Evolutionary conservation across 2,329 filamentous ascomycete genomes (phyloP), one percentile per base, ranked within the genome.

Genomic region (Scedosporium dehoogii): DNA sequence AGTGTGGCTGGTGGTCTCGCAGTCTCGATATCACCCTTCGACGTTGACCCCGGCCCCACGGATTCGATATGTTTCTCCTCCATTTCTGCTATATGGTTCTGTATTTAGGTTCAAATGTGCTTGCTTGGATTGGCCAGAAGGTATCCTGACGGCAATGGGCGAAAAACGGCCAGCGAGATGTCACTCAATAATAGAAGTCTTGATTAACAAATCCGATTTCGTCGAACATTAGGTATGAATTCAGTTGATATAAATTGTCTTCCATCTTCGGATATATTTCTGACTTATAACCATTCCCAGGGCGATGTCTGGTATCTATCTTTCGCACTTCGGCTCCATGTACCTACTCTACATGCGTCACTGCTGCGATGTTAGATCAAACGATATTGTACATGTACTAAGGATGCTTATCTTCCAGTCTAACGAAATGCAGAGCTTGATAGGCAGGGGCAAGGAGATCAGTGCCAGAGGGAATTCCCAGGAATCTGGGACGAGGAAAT

Each of bases 1-100:
- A 72, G 66, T 53, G 69, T 69, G 60, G 70, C 63, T 14, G 33
- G n/a, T 25, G 58, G 4, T 12, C n/a, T 59, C 4, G 18, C 58
- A 4, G 38, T 21, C 21, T 59, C 58, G 27, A 42, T 44, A 25
- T 25, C 58, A 10, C 21, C 23, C 10, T 6, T 21, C 44, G 16
- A 46, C 5, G 16, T 53, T 12, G 48, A 53, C 23, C 14, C 48
- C 10, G 18, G n/a, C n/a, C 48, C 9, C 21, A 10, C n/a, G 5
- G 48, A 21, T 25, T 12, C 23, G 48, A n/a, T 53, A 21, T 53
- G n/a, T 10, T 53, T 53, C 23, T 53, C 48, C 4, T 42, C 29
- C 29, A 33, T 33, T 9, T 6, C 7, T 58, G 27, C 29, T 29
- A 18, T 58, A 16, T 14, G 4, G 29, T 21, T 2, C 12, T 18